A percentile compares a stretch with the other conserved stretches of the same genome.
Evolutionary conservation across 192 early-diverging fungal species (phyloP).

Genomic region (Umbelopsis isabellina): DNA sequence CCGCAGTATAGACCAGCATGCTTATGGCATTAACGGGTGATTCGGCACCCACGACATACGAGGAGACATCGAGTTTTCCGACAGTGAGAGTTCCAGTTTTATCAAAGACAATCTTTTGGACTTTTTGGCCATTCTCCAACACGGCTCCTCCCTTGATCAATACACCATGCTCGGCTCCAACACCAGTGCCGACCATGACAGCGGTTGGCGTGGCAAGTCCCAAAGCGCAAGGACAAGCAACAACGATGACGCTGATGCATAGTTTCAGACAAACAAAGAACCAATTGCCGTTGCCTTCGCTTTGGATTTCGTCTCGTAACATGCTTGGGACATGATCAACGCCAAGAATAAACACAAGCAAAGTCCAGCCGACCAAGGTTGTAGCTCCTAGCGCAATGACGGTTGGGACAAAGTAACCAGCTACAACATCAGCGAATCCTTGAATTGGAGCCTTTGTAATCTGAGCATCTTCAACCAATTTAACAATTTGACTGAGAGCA

Average conservation of each 20-base stretch:
- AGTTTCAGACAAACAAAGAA: constrained; percentile 84
- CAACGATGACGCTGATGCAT: constrained; percentile 93
- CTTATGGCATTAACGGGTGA: background rate
- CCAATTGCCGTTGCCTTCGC: constrained; percentile 60
- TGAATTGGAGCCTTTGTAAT: constrained; percentile 96
- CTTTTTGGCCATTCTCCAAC: constrained; percentile 76
- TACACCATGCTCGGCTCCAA: constrained; percentile 93
- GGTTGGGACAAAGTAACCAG: constrained; percentile 89
- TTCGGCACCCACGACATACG: constrained; percentile 38
- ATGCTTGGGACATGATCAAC: constrained; percentile 32
- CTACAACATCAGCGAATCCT: constrained; percentile 84
- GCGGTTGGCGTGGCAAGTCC: constrained; percentile 97
- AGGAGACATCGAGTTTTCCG: constrained; percentile 70
- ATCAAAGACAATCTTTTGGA: constrained; percentile 93
- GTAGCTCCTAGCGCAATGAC: constrained; percentile 73
- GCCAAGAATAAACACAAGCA: constrained; percentile 38
- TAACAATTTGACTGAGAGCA: constrained; percentile 89
- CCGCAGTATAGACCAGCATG: constrained; percentile 53
- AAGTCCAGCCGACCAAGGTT: constrained; percentile 81
- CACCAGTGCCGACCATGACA: constrained; percentile 98
- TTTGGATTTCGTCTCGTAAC: constrained; percentile 45
- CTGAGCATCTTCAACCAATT: constrained; percentile 92
- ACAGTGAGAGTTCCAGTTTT: constrained; percentile 96
- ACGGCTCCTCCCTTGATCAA: constrained; percentile 94
- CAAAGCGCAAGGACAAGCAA: constrained; percentile 96